Evolutionary conservation across 1,284 basidiomycete genomes (phyloP), one percentile per base, ranked within the genome.

Genomic region (Ganoderma multipileum): DNA sequence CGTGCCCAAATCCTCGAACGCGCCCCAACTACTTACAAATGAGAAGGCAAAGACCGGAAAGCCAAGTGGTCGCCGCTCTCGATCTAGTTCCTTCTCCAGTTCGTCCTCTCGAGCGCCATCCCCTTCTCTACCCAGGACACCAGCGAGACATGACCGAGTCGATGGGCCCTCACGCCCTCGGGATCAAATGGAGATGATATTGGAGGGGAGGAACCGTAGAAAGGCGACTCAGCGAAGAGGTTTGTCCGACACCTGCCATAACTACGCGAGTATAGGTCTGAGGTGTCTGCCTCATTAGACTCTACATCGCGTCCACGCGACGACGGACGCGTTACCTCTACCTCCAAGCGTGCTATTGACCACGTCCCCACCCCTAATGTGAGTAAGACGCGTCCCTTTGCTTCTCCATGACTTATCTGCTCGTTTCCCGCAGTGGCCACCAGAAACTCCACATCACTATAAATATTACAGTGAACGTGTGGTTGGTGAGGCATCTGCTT

Each of bases 101-200:
- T 79, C 81, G 74, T 83, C 84, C 16, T 68, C 68, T 0, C 60
- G 71, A 6, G 65, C 42, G 20, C 50, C 67, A 11, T 72, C 71
- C 0, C 71, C 71, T 14, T 65, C 61, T 16, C 39, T 57, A n/a
- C 69, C 71, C 9, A 68, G 64, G 33, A 89, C 89, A 1, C 88
- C 89, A 33, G 83, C 91, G 39, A 60, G 38, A 14, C 71, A 91
- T 91, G 78, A 79, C 84, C 1, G 91, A 90, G 73, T 85, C 86
- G 20, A 72, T 79, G 54, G 89, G 91, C 75, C 26, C 67, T 80
- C 86, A n/a, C 86, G 89, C 26, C 87, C 84, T 38, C 86, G 86
- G 76, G 89, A 89, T 70, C 91, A 84, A 74, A 93, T 93, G 91
- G 89, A 93, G 71, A 81, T 86, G 79, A 86, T 93, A 30, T 84